A percentile compares a stretch with the other conserved stretches of the same genome.
Conservation (phyloP, 768 basidiomycete species). For the Fomitopsis pulvina region DNA sequence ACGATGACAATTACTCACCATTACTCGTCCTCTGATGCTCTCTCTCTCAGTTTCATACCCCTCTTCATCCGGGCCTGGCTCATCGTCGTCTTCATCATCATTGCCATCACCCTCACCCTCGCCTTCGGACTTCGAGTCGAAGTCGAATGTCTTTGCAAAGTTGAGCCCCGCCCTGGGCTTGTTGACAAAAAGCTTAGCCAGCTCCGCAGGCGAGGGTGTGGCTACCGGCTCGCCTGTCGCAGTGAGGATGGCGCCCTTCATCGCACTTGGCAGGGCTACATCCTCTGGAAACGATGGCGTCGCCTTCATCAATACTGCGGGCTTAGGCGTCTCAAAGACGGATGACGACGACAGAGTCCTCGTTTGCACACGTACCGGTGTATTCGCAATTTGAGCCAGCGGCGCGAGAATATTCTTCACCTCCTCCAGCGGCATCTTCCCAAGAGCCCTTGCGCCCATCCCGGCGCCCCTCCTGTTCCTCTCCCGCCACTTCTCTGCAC, state of each 20-base stretch:
- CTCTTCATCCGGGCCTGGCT: constrained; percentile 15
- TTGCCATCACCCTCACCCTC: constrained; percentile 18
- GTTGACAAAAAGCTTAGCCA: constrained; percentile 58
- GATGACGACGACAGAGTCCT: constrained; percentile 17
- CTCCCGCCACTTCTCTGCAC: constrained; percentile 22
- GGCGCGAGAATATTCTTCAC: constrained; percentile 65
- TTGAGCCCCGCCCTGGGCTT: constrained; percentile 68
- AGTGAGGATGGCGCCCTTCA: constrained; percentile 67
- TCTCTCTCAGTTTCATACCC: constrained; percentile 25
- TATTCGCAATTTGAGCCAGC: constrained; percentile 29
- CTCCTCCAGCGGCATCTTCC: constrained; percentile 61
- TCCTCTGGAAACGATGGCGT: constrained; percentile 10
- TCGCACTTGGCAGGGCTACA: constrained; percentile 27
- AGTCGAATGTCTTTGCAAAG: constrained; percentile 76
- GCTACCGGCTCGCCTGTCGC: constrained; percentile 67
- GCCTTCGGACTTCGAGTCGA: constrained; percentile 30
- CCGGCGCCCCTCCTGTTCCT: constrained; percentile 20
- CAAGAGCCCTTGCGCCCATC: constrained; percentile 39
- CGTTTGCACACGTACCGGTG: constrained; percentile 18
- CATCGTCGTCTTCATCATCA: constrained; percentile 9
- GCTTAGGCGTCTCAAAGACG: constrained; percentile 49
- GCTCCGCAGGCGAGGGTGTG: constrained; percentile 63
- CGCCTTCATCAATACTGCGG: constrained; percentile 26
- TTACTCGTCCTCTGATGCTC: too few relatives aligned
- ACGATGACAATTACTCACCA: too few relatives aligned